phyloP scores from a whole-genome alignment of 2,329 filamentous ascomycete genomes.

The Berkeleyomyces rouxiae region DNA sequence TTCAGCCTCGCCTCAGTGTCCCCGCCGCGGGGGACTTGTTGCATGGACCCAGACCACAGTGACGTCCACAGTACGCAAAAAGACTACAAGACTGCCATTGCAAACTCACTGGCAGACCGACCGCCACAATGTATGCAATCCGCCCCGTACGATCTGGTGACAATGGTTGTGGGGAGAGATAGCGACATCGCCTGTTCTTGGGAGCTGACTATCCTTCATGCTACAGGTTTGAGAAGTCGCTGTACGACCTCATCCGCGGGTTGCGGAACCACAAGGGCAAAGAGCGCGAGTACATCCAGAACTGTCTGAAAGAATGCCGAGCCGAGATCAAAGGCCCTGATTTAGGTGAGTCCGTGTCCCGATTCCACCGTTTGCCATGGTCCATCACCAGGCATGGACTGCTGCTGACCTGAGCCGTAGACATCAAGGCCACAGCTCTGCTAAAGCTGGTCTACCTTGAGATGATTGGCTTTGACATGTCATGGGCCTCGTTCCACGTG shows the following conservation, averaged over 20 bases:
- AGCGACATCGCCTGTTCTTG: neutral
- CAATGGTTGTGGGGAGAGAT: neutral
- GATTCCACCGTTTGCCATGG: neutral
- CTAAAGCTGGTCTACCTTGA: slow-evolving; percentile 94
- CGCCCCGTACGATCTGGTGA: slow-evolving; percentile 18
- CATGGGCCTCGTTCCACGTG: slow-evolving; percentile 96
- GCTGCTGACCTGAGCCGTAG: slow-evolving; percentile 25
- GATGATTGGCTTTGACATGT: slow-evolving; percentile 99
- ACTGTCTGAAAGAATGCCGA: slow-evolving; percentile 87
- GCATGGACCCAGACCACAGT: neutral
- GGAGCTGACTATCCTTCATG: neutral
- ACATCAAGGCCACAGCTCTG: slow-evolving; percentile 89
- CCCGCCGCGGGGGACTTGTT: neutral
- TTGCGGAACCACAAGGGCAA: slow-evolving; percentile 88
- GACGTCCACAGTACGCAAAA: neutral
- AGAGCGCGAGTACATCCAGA: slow-evolving; percentile 89
- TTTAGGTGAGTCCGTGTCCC: slow-evolving; percentile 46
- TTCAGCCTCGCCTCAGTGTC: neutral
- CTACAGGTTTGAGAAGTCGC: slow-evolving; percentile 90
- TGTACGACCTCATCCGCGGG: slow-evolving; percentile 96
- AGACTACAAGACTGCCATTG: neutral
- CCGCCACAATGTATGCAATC: neutral
- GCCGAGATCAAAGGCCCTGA: slow-evolving; percentile 83
- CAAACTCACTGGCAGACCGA: neutral
- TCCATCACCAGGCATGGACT: neutral